These are phyloP conservation scores for Coemansia pectinata DNA, from an alignment of 192 early-diverging fungal genomes.

Conservation along the genomic window DNA sequence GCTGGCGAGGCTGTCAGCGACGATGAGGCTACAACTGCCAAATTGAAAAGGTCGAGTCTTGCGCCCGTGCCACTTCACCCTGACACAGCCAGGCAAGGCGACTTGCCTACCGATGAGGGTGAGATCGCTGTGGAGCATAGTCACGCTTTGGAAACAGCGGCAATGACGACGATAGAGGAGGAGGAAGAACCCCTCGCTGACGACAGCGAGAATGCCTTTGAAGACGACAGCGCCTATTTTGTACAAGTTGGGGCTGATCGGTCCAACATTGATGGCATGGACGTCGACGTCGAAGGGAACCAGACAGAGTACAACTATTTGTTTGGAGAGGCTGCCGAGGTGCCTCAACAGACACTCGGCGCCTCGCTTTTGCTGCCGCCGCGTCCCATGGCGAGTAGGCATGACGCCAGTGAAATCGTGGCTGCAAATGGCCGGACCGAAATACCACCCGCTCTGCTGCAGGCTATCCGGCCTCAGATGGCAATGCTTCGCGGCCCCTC, in stretches of 20 bases:
- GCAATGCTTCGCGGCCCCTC: conserved; percentile 1
- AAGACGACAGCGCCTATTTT: not conserved
- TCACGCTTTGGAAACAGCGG: conserved; percentile 5
- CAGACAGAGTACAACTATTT: conserved; percentile 48
- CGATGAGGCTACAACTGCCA: conserved; percentile 17
- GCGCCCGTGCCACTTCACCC: conserved; percentile 43
- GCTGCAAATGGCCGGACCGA: not conserved
- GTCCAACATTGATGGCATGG: conserved; percentile 23
- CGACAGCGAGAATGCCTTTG: not conserved
- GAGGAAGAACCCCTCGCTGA: conserved; percentile 43
- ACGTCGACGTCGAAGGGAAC: conserved; percentile 40
- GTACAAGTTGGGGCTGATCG: conserved; percentile 1
- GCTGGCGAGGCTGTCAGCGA: not conserved
- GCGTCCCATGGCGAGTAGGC: conserved; percentile 3
- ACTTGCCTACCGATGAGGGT: not conserved
- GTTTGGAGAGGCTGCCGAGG: conserved; percentile 38
- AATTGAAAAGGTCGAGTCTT: conserved; percentile 48
- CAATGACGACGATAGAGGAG: conserved; percentile 60
- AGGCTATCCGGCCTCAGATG: conserved; percentile 3
- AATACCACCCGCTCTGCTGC: not conserved
- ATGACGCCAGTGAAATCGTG: not conserved
- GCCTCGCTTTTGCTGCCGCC: conserved; percentile 22
- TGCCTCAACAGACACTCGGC: conserved; percentile 17
- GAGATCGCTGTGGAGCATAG: not conserved
- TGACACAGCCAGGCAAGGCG: not conserved